Evolutionary conservation across 352 stramenopile genomes (phyloP), one percentile per base, ranked within the genome.

Genomic region (Phytopythium boreale): DNA sequence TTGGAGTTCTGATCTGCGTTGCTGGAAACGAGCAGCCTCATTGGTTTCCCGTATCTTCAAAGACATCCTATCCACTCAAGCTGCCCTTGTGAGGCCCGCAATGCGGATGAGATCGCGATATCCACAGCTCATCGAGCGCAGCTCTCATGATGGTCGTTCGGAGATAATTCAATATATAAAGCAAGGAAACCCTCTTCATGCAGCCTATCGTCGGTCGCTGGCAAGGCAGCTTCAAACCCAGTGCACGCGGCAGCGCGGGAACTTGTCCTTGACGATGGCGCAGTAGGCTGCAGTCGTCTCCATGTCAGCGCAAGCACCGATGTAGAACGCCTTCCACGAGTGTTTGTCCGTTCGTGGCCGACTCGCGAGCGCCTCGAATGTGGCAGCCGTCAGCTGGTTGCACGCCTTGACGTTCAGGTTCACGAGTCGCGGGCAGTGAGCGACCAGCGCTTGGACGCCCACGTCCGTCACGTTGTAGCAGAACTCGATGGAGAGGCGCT

Each of bases 341-440:
- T 26, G n/a, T 20, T 39, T 29, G 4, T 41, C 39, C 5, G 39
- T 27, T 4, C 56, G 56, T 9, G 37, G 24, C 2, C 26, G 14
- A 1, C 20, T 34, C 6, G 56, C 56, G 27, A 92, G 72, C 37
- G 68, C 77, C 46, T 80, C 65, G 51, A 97, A 93, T 17, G 80
- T 72, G 1, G 64, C 55, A 36, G 79, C 56, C 9, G 87, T 94
- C 31, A 97, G 78, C 57, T 91, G 77, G 63, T 93, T 92, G 63
- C 87, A 92, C 8, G 90, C 90, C n/a, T 93, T 93, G 46, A 98
- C 61, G 67, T 96, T 95, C 26, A 98, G 61, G 37, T 87, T 63
- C 44, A 82, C 61, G 36, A 98, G 70, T 2, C 67, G 57, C n/a
- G 67, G 62, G 62, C 88, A 93, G n/a, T 68, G 53, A 4, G 47